Base-by-base conservation (phyloP, 2,329 filamentous ascomycete genomes). In the Clonostachys solani region DNA sequence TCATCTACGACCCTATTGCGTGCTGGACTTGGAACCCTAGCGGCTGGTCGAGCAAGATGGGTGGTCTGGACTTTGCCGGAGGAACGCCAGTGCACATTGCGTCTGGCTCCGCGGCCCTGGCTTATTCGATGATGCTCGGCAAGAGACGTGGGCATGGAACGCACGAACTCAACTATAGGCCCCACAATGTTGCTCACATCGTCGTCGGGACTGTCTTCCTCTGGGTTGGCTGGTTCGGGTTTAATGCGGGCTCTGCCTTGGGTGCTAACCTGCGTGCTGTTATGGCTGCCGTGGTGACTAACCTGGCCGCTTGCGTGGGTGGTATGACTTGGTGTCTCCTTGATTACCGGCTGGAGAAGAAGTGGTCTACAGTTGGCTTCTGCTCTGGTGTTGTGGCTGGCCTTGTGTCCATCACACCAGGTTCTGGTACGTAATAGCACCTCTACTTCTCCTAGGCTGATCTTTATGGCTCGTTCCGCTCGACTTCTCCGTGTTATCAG, bases 171-270 rank as follows among this genome's bases (percentile, higher is more conserved):
- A 95, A 95, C 71, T 95, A 92, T 67, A 86, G 91, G 44, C 91
- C 91, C 10, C 91, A 96, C 73, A 95, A 95, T 59, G 89, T 95
- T 42, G 94, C 90, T 5, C 89, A 95, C 64, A 91, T 96, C 56
- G 89, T 95, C 45, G 87, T 95, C 47, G 91, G 91, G 33, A 95
- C 91, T 4, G 89, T 95, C 42, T 95, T 96, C 70, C 83, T 96
- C 15, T 96, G 91, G 90, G 87, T 95, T 15, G 91, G 91, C 46
- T 96, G 90, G 91, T 95, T 95, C 60, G 91, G 91, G 43, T 96
- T 96, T 81, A 96, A 95, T 59, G 89, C 88, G 44, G 90, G 90
- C 53, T 91, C 86, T 15, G 90, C 89, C 13, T 74, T 94, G 47
- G 77, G 84, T 43, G 89, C 89, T 45, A 95, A 94, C 65, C 67